Percentiles rank a stretch among this genome's conserved stretches.
phyloP scores from a whole-genome alignment of 192 early-diverging fungal species.

The Linnemannia elongata region DNA sequence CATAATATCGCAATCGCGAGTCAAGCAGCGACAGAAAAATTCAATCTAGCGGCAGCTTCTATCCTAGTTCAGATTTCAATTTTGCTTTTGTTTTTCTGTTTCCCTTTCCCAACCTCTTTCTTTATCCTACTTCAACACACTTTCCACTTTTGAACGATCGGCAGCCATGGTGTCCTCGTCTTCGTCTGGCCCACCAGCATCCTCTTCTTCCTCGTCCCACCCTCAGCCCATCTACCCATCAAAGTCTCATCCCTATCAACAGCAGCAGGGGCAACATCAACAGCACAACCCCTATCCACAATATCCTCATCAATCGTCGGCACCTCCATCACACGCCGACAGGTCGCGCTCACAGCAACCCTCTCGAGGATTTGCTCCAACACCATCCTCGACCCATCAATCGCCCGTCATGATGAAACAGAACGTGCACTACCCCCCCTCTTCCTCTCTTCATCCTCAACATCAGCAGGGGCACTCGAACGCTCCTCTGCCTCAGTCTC shows the following conservation, averaged over 20 bases:
- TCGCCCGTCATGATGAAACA: constrained; percentile 26
- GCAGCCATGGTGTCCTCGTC: constrained; percentile 32
- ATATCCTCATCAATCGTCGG: constrained; percentile 1
- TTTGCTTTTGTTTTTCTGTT: neutral
- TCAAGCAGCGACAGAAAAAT: neutral
- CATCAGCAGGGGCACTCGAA: constrained; percentile 8
- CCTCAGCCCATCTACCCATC: neutral
- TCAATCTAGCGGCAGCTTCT: neutral
- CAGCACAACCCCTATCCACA: constrained; percentile 3
- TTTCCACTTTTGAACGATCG: neutral
- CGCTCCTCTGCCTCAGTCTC: neutral
- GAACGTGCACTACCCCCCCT: constrained; percentile 5
- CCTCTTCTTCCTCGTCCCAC: constrained; percentile 19
- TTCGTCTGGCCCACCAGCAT: constrained; percentile 9
- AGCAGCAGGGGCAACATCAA: neutral
- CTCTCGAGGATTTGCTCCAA: constrained; percentile 4
- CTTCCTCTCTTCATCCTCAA: neutral
- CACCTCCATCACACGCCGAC: constrained; percentile 2
- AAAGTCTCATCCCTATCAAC: constrained; percentile 3
- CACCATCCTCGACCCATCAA: neutral
- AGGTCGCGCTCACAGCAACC: constrained; percentile 13
- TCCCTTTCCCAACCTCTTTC: neutral
- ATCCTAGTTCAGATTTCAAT: constrained; percentile 9
- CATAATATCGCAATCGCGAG: neutral
- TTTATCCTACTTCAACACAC: neutral